Base-by-base conservation (phyloP, 1,284 basidiomycete genomes). In the Mycena citricolor region DNA sequence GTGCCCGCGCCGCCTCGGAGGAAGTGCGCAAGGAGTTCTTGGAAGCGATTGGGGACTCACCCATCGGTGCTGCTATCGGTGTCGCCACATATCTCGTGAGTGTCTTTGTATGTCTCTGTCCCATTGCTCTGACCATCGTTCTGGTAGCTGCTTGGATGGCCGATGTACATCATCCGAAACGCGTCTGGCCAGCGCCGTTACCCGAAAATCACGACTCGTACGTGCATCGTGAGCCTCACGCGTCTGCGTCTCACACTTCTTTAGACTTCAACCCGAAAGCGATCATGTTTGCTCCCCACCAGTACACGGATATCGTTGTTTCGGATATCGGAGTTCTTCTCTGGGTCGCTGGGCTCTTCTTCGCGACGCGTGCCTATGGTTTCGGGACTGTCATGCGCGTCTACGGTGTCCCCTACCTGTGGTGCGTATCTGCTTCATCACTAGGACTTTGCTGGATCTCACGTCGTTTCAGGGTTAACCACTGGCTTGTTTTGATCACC, bases 21-120 rank as follows among this genome's bases (percentile, higher is more conserved):
- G 78, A 83, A 52, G 77, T 93, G 44, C 85, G 84, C 69, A 72
- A 74, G 52, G 92, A 93, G 68, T 73, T 92, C 30, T 78, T 76
- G 68, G 95, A 99, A 52, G 86, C 94, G 30, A 68, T 99, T 34
- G 92, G 90, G 49, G 95, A 99, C 66, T 92, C 94, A 6, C 97
- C 95, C 12, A 76, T 97, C 24, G 89, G 81, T 59, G 84, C 90
- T 38, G 67, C 86, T 29, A 59, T 77, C 38, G 78, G 74, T 50
- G 64, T 87, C 35, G 69, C 80, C 32, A 77, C 79, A 55, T 92
- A 93, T 65, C 63, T 94, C 54, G 81, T 89, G 57, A 56, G 83
- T 62, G 4, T 19, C 11, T 3, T 11, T 40, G 31, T 50, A 17
- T 42, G 52, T 8, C 51, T n/a, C n/a, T n/a, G n/a, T n/a, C 33